phyloP scores from a whole-genome alignment of 768 basidiomycete genomes.

The Coprinopsis cinerea region DNA sequence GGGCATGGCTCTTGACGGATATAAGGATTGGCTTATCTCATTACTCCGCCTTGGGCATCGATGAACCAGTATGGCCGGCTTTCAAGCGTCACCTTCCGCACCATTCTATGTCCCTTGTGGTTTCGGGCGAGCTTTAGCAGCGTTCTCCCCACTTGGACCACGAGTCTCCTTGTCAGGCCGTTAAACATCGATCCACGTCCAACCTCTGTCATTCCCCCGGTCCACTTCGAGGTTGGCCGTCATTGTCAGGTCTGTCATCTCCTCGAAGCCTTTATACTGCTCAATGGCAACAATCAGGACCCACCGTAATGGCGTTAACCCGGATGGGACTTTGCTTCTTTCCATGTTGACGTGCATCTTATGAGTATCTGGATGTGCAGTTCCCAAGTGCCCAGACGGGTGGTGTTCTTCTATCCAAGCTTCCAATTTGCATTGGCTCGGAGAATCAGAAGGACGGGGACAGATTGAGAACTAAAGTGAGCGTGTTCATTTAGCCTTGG shows the following conservation, averaged over 20 bases:
- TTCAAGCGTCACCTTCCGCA: slow-evolving; percentile 9
- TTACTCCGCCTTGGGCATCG: slow-evolving; percentile 3
- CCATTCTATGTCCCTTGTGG: background rate
- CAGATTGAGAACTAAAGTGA: background rate
- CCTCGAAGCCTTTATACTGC: too few relatives aligned
- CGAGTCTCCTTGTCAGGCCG: too few relatives aligned
- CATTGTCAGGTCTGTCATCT: too few relatives aligned
- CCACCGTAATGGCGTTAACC: slow-evolving; percentile 6
- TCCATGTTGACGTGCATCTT: background rate
- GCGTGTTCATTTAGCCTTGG: slow-evolving; percentile 1
- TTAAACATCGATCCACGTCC: too few relatives aligned
- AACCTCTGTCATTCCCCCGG: too few relatives aligned
- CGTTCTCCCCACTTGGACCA: too few relatives aligned
- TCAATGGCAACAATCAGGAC: slow-evolving; percentile 9
- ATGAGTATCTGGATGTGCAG: slow-evolving; percentile 3
- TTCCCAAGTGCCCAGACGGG: slow-evolving; percentile 5
- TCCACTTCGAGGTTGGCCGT: too few relatives aligned
- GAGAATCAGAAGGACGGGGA: slow-evolving; percentile 7
- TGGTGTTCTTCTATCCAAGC: slow-evolving; percentile 1
- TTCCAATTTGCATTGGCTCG: background rate
- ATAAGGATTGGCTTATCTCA: slow-evolving; percentile 1
- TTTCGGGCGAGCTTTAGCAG: too few relatives aligned
- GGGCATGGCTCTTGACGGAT: background rate
- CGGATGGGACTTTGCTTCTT: slow-evolving; percentile 2
- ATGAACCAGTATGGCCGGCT: slow-evolving; percentile 3